Conservation (phyloP, 768 basidiomycete genomes). For the Nidularia sp. region DNA sequence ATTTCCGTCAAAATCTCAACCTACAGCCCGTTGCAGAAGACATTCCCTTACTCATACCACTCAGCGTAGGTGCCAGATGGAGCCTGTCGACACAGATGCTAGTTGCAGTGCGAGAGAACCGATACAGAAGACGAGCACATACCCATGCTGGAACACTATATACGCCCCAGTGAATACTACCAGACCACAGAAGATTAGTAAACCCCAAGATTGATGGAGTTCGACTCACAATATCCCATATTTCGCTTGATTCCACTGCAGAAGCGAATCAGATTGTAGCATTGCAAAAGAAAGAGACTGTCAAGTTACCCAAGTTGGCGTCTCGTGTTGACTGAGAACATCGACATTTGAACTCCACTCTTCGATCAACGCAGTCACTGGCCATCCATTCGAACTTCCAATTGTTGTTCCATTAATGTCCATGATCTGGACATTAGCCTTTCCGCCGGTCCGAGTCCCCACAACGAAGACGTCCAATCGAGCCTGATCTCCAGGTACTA, state of each 20-base stretch:
- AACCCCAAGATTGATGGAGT: neutral
- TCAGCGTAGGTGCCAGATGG: conserved; percentile 41
- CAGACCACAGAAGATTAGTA: conserved; percentile 3
- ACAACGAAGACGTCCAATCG: conserved; percentile 43
- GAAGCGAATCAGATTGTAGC: too few relatives aligned
- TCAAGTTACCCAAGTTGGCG: conserved; percentile 47
- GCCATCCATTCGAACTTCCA: conserved; percentile 30
- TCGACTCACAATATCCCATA: conserved; percentile 50
- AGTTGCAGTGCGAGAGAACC: neutral
- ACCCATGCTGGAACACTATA: conserved; percentile 45
- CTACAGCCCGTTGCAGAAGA: too few relatives aligned
- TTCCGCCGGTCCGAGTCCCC: conserved; percentile 21
- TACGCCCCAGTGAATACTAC: conserved; percentile 47
- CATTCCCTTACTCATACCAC: conserved; percentile 45
- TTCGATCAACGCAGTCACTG: conserved; percentile 29
- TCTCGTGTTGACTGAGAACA: conserved; percentile 37
- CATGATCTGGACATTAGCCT: conserved; percentile 25
- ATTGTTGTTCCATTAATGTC: conserved; percentile 6
- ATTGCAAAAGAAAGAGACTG: too few relatives aligned
- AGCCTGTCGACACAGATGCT: conserved; percentile 18
- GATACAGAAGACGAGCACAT: neutral
- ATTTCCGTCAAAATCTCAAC: too few relatives aligned
- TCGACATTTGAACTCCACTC: conserved; percentile 30
- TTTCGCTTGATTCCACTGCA: conserved; percentile 47
- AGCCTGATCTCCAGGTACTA: conserved; percentile 47